Base-by-base conservation (phyloP, 2,329 filamentous ascomycete genomes). In the Endothia cerciana region DNA sequence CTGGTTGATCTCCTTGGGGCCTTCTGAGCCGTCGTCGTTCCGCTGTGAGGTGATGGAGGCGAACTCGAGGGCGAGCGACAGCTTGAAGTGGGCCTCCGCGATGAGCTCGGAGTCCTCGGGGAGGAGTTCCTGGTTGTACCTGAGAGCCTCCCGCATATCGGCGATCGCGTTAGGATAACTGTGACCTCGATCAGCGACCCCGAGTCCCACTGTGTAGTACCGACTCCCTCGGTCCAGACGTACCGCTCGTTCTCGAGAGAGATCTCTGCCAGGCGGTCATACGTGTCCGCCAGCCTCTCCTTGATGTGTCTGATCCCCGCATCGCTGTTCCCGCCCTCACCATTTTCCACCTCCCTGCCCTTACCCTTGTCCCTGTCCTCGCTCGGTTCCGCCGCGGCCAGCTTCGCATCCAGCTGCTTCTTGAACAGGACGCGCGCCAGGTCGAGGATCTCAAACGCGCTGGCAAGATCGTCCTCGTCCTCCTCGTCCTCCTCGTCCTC, bases 41-140 rank as follows among this genome's bases (percentile, higher is more conserved):
- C 85, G 85, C 15, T 82, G 78, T 1, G 86, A 83, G 6, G 89
- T 91, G 56, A 95, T 87, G 0, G 93, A 95, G 4, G 92, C 92
- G 72, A 98, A 98, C 75, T 99, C 95, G 36, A 99, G 85, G 0
- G 95, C 95, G 19, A 99, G 86, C 0, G 94, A 97, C 33, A 99
- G 89, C 79, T 97, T 98, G 82, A 91, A 99, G 80, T 99, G 93
- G 19, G 92, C 94, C 81, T 99, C 95, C 51, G 95, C 94, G 65
- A 98, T 86, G 61, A 96, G 85, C 72, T 93, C 91, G 17, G 92
- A 93, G 69, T 96, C 92, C 60, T 90, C 84, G 0, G 92, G 85
- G 74, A 92, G 93, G 2, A 98, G 84, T 60, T 91, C 85, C 71
- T 91, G 80, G 78, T 96, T 96, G 73, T 96, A 87, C 49, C 86